Evolutionary conservation across 345 rosid genomes (phyloP).

Genomic region (Limnanthes douglasii): DNA sequence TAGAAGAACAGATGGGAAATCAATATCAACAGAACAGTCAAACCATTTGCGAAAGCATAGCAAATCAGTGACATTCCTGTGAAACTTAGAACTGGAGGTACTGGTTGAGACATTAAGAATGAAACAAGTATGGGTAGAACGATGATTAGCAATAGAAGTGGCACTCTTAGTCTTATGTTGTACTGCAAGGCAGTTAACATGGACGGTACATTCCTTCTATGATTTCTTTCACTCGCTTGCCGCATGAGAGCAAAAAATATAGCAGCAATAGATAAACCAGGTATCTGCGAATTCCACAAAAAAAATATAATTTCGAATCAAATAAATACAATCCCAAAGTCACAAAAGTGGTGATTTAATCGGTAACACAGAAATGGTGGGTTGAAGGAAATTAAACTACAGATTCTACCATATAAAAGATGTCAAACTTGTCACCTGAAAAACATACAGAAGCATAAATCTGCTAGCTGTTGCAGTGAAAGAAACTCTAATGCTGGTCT

Average conservation of each 20-base stretch:
- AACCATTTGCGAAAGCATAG: slow-evolving; percentile 66
- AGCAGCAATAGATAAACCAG: slow-evolving; percentile 41
- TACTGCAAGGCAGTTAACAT: slow-evolving; percentile 55
- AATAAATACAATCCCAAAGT: too few species aligned
- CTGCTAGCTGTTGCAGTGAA: too few species aligned
- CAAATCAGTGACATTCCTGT: slow-evolving; percentile 43
- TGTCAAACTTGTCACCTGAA: too few species aligned
- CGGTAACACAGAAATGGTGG: too few species aligned
- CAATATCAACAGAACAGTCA: slow-evolving; percentile 32
- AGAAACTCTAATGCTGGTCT: too few species aligned
- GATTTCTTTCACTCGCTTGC: slow-evolving; percentile 67
- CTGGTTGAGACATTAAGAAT: slow-evolving; percentile 46
- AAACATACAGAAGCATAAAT: too few species aligned
- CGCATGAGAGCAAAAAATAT: slow-evolving; percentile 70
- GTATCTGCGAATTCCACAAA: slow-evolving; percentile 60
- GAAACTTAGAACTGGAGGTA: slow-evolving; percentile 62
- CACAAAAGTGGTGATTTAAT: too few species aligned
- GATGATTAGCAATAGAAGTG: slow-evolving; percentile 45
- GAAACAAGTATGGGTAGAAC: slow-evolving; percentile 40
- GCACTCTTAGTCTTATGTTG: slow-evolving; percentile 69
- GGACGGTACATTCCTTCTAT: slow-evolving; percentile 50
- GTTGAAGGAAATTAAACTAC: too few species aligned
- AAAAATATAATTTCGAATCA: too few species aligned
- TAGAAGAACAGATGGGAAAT: slow-evolving; percentile 60
- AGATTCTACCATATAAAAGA: too few species aligned